These are phyloP conservation scores for Pichia phayaonensis DNA, from an alignment of 805 yeast genomes.

Conservation along the genomic window DNA sequence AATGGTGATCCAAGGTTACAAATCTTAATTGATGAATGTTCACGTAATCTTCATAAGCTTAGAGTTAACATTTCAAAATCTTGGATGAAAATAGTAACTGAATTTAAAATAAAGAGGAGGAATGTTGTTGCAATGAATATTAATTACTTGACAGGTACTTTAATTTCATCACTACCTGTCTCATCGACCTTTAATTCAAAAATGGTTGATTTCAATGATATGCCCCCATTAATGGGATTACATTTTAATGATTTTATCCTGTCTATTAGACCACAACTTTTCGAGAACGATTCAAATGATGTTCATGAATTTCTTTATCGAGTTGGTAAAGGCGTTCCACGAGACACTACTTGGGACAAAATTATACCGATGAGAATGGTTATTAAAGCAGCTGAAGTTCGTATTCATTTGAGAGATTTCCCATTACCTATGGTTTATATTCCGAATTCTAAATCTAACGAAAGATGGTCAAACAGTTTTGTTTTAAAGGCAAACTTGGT, in stretches of 20 bases:
- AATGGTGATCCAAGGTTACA: not conserved
- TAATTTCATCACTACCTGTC: conserved; percentile 24
- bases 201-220: conserved; percentile 38
- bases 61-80: conserved; percentile 34
- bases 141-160: conserved; percentile 34
- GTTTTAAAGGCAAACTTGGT: conserved; percentile 51
- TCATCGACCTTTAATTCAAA: conserved; percentile 37
- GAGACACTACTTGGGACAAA: conserved; percentile 58
- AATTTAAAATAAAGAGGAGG: conserved; percentile 34
- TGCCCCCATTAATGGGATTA: conserved; percentile 44
- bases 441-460: conserved; percentile 32
- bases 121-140: conserved; percentile 34
- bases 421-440: conserved; percentile 77
- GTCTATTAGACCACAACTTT: conserved; percentile 38
- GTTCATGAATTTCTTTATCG: conserved; percentile 57
- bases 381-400: conserved; percentile 48
- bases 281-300: conserved; percentile 34
- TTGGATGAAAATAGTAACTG: conserved; percentile 64
- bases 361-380: conserved; percentile 58
- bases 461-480: conserved; percentile 9
- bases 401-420: conserved; percentile 74
- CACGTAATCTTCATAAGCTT: conserved; percentile 15
- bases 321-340: conserved; percentile 79
- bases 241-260: conserved; percentile 42
- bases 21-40: conserved; percentile 7